Evolutionary conservation across 106 monocot genomes (phyloP), one percentile per base, ranked within the genome.

Genomic region (Dendrobium nobile): DNA sequence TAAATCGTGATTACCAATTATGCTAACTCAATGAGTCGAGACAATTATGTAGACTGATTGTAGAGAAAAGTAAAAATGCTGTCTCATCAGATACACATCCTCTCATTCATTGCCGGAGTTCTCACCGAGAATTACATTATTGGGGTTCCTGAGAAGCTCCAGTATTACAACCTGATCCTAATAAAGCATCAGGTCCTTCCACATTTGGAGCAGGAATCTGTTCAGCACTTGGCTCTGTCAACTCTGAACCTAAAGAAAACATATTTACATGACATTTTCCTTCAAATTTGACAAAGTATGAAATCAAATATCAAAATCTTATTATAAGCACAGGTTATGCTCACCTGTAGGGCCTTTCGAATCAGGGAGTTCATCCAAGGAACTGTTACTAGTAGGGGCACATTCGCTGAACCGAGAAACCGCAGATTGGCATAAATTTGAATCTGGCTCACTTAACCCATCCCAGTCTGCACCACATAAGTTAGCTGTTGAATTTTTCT

Each of bases 341-440:
- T 90, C 67, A 85, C 90, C 80, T 41, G 76, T 75, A 48, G 48
- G 31, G 22, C 2, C 77, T 24, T 72, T 76, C 4, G 64, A 64
- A 77, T 81, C 54, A 20, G 54, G 75, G 43, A 83, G 17, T 26
- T 83, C 85, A 76, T 82, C 82, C 20, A 82, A 76, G 6, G 88
- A 80, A 77, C 58, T 80, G 16, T 85, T 80, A 84, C 59, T 82
- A 19, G 79, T 77, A 31, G 82, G 87, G 17, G 78, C 85, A 68
- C 31, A 80, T 44, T 87, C 86, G 80, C 65, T 84, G 77, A 85
- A 93, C 15, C 78, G 75, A 47, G 88, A 85, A 54, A 86, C 54
- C 78, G 80, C 85, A 80, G 85, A 79, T 51, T 22, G 41, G 48
- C 77, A 72, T 75, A 90, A 78, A 4, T 88, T 84, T 2, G 84